These are phyloP conservation scores for Aspergillus nomiae DNA, from an alignment of 2,329 filamentous ascomycete genomes.

Conservation along the genomic window DNA sequence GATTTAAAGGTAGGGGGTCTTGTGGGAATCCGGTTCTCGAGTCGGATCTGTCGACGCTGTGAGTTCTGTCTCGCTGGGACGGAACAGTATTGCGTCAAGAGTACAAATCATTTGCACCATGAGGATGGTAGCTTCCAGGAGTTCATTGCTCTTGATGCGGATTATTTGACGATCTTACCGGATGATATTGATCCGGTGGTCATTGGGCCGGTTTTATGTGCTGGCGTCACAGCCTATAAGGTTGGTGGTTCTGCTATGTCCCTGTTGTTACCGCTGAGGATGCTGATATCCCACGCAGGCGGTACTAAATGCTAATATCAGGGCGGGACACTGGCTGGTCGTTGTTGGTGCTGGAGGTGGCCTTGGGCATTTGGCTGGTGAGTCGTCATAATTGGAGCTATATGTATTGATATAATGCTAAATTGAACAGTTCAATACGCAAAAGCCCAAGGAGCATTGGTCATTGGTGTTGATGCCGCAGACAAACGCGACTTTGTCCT, in stretches of 20 bases:
- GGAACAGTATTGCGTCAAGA: conserved; percentile 45
- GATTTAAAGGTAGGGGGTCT: conserved; percentile 41
- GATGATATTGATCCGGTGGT: conserved; percentile 45
- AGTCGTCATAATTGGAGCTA: conserved; percentile 1
- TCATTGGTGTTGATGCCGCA: conserved; percentile 47
- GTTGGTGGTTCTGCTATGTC: conserved; percentile 18
- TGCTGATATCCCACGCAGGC: conserved; percentile 30
- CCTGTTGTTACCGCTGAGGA: neutral
- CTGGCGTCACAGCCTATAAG: conserved; percentile 49
- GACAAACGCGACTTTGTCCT: conserved; percentile 43
- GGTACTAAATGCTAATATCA: conserved; percentile 44
- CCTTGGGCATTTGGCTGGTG: conserved; percentile 49
- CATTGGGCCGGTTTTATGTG: conserved; percentile 48
- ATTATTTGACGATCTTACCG: conserved; percentile 47
- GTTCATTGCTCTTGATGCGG: conserved; percentile 48
- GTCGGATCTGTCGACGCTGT: conserved; percentile 46
- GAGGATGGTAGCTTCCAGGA: conserved; percentile 51
- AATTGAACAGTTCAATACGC: conserved; percentile 46
- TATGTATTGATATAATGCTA: neutral
- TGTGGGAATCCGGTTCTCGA: conserved; percentile 48
- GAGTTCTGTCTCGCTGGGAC: conserved; percentile 46
- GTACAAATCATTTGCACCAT: conserved; percentile 50
- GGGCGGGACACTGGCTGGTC: conserved; percentile 44
- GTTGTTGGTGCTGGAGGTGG: conserved; percentile 52
- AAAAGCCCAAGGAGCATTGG: conserved; percentile 42